Base-by-base conservation (phyloP, 2,329 filamentous ascomycete species). In the Colletotrichum horii region DNA sequence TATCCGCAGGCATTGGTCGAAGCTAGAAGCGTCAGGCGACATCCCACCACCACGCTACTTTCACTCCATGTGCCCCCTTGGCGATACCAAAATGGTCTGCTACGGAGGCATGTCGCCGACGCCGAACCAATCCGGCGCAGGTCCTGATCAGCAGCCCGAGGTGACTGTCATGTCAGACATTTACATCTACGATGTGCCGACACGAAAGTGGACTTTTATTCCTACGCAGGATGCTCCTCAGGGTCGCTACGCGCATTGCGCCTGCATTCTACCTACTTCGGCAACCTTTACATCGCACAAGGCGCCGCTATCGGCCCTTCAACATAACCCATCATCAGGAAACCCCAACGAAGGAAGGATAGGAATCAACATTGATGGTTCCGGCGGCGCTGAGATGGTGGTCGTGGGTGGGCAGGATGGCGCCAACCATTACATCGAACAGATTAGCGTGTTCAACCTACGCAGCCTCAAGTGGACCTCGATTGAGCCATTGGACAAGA, bases 111-210 rank as follows among this genome's bases (percentile, higher is more conserved):
- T 99, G 97, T 98, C 96, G 12, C 96, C 96, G 1, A 91, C 93
- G 14, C 87, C 89, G 8, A 89, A 86, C 71, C 83, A 89, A 38
- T 80, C 84, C 62, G 82, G 85, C 26, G 84, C 85, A 19, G 87
- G 88, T 14, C 87, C 88, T 75, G 94, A 96, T 77, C 88, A 92
- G 70, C 94, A 96, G 79, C 93, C 95, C 48, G 96, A 98, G 81
- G 95, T 98, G 6, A 94, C 96, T 3, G 97, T 98, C 72, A 98
- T 99, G 96, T 98, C 96, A 8, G 97, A 99, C 85, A 95, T 98
- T 71, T 95, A 98, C 84, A 95, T 99, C 36, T 98, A 95, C 84
- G 96, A 99, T 83, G 95, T 97, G 3, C 90, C 92, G 2, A 94
- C 94, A 1, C 93, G 91, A 80, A 94, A 90, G 64, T 99, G 97